Percentiles rank a stretch among this genome's conserved stretches.
phyloP scores from a whole-genome alignment of 2,329 filamentous ascomycete species.

The Cercospora berteroae region DNA sequence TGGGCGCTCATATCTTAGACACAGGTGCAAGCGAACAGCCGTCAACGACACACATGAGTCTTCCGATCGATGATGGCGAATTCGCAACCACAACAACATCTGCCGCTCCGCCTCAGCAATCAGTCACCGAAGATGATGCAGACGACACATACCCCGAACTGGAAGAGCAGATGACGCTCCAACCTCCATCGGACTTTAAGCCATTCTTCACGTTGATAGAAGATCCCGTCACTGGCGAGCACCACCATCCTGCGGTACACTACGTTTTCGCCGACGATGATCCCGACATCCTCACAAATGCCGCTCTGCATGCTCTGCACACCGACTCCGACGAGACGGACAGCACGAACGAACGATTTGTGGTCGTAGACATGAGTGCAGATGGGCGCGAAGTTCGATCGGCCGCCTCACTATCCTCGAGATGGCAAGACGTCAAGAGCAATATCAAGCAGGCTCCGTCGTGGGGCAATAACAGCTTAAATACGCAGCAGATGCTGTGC shows the following conservation, averaged over 20 bases:
- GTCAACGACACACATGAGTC: neutral
- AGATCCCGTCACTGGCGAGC: slow-evolving; percentile 69
- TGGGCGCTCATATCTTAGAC: neutral
- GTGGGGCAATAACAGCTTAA: slow-evolving; percentile 53
- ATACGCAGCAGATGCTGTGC: slow-evolving; percentile 57
- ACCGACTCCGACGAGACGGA: slow-evolving; percentile 23
- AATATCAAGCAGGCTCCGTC: slow-evolving; percentile 60
- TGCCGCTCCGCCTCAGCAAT: neutral
- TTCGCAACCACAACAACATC: slow-evolving; percentile 4
- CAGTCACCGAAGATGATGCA: slow-evolving; percentile 15
- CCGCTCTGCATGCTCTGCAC: slow-evolving; percentile 55
- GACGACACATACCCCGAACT: slow-evolving; percentile 25
- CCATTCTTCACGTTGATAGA: slow-evolving; percentile 85
- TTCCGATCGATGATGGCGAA: slow-evolving; percentile 18
- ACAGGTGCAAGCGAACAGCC: neutral
- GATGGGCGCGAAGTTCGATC: slow-evolving; percentile 58
- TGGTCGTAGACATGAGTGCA: slow-evolving; percentile 55
- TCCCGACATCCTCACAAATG: slow-evolving; percentile 68
- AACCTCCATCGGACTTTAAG: slow-evolving; percentile 56
- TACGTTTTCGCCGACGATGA: slow-evolving; percentile 96
- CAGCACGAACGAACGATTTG: slow-evolving; percentile 51
- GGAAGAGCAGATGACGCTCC: slow-evolving; percentile 19
- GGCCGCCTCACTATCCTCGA: slow-evolving; percentile 68
- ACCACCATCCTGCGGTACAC: slow-evolving; percentile 80
- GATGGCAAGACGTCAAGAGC: slow-evolving; percentile 66